phyloP scores from a whole-genome alignment of 2,329 filamentous ascomycete species.

The Calonectria pseudoreteaudii region DNA sequence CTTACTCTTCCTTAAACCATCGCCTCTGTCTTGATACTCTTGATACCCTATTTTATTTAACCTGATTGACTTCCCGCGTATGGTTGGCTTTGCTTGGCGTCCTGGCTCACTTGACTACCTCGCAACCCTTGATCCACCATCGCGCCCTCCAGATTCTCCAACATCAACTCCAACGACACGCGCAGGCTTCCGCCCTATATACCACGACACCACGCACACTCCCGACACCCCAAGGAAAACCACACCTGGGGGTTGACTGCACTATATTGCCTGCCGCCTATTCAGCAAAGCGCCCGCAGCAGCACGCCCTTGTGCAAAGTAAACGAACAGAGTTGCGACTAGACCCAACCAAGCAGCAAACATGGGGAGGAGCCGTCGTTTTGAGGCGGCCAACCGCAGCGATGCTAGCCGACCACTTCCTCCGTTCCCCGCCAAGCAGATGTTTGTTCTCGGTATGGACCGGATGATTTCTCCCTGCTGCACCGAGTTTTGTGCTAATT shows the following conservation, averaged over 20 bases:
- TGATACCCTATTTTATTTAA: not conserved
- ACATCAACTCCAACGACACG: conserved; percentile 2
- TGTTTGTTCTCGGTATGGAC: conserved; percentile 63
- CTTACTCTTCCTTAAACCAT: conserved; percentile 40
- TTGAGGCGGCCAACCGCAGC: conserved; percentile 38
- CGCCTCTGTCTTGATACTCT: conserved; percentile 24
- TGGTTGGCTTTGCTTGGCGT: conserved; percentile 11
- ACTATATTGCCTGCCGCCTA: not conserved
- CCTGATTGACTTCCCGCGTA: conserved; percentile 1
- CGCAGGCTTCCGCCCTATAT: not conserved
- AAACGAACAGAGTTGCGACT: conserved; percentile 9
- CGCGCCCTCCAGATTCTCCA: not conserved
- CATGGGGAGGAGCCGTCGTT: conserved; percentile 46
- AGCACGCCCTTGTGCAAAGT: not conserved
- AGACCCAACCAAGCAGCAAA: conserved; percentile 20
- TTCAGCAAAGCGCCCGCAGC: not conserved
- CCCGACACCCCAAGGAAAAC: not conserved
- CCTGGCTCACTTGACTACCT: not conserved
- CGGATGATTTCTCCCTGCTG: not conserved
- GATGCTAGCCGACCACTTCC: conserved; percentile 39
- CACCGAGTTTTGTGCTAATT: conserved; percentile 25
- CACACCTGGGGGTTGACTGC: not conserved
- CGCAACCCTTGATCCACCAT: not conserved
- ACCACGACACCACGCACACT: not conserved
- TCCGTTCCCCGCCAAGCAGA: conserved; percentile 57